Percentiles rank a stretch among this genome's conserved stretches.
phyloP scores from a whole-genome alignment of 106 monocot genomes.

The Apostasia ramifera region DNA sequence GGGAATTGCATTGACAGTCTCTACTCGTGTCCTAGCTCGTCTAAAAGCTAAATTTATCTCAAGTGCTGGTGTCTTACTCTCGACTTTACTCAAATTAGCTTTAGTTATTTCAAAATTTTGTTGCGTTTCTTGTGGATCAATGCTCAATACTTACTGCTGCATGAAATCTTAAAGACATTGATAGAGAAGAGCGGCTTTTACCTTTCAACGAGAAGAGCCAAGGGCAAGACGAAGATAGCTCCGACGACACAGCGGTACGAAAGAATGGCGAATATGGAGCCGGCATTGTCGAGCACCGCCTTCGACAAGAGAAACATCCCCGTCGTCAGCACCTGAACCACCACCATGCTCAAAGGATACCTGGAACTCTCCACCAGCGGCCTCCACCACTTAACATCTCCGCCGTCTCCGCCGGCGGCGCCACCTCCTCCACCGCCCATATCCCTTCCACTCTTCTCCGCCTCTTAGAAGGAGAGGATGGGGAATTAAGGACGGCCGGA shows the following conservation, averaged over 20 bases:
- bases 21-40: too few relatives aligned
- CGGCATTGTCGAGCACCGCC: constrained; percentile 5
- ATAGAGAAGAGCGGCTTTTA: neutral
- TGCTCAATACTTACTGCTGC: too few relatives aligned
- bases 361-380: neutral
- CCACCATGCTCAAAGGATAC: constrained; percentile 2
- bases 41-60: too few relatives aligned
- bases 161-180: too few relatives aligned
- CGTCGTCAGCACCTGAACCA: constrained; percentile 10
- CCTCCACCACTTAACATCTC: neutral
- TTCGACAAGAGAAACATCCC: constrained; percentile 16
- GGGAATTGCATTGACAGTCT: too few relatives aligned
- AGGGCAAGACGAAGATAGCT: constrained; percentile 16
- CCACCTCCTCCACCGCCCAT: neutral
- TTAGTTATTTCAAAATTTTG: too few relatives aligned
- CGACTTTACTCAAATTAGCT: too few relatives aligned
- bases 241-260: constrained; percentile 18
- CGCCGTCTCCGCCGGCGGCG: neutral
- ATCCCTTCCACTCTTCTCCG: neutral
- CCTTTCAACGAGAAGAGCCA: constrained; percentile 28
- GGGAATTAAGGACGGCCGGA: too few relatives aligned
- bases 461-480: neutral
- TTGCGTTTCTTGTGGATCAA: too few relatives aligned
- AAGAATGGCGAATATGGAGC: constrained; percentile 16
- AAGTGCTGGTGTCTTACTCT: too few relatives aligned